A percentile compares a stretch with the other conserved stretches of the same genome.
These are phyloP conservation scores for Pseudopediastrum boryanum DNA, from an alignment of 139 green algal species.

Conservation along the genomic window DNA sequence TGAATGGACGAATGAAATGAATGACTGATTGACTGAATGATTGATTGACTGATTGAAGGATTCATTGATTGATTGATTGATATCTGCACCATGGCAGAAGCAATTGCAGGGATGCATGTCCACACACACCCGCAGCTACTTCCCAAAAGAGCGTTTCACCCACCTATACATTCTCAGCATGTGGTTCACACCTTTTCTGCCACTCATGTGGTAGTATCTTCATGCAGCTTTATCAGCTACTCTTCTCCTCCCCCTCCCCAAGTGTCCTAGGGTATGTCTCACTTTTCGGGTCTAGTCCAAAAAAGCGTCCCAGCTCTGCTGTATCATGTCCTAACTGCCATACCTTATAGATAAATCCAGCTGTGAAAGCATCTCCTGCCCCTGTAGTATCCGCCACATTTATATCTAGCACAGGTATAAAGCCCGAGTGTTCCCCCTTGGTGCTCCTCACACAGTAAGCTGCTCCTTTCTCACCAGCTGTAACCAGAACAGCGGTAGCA, in stretches of 20 bases:
- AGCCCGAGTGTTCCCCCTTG: slow-evolving; percentile 61
- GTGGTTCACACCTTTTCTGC: no score
- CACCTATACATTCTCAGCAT: no score
- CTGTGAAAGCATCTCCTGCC: slow-evolving; percentile 89
- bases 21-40: no score
- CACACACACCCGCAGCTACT: slow-evolving; percentile 8
- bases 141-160: no score
- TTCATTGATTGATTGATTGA: neutral
- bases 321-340: no score
- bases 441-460: slow-evolving; percentile 72
- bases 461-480: slow-evolving; percentile 76
- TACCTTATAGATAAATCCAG: slow-evolving; percentile 74
- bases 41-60: neutral
- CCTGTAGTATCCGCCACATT: slow-evolving; percentile 88
- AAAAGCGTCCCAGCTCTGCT: neutral
- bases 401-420: slow-evolving; percentile 70
- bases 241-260: no score
- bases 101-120: neutral
- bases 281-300: no score
- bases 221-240: no score
- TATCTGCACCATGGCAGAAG: slow-evolving; percentile 42
- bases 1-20: no score
- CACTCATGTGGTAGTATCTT: no score
- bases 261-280: no score
- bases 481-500: slow-evolving; percentile 77